These are phyloP conservation scores for Dryas drummondii DNA, from an alignment of 306 rosid species.

Conservation along the genomic window DNA sequence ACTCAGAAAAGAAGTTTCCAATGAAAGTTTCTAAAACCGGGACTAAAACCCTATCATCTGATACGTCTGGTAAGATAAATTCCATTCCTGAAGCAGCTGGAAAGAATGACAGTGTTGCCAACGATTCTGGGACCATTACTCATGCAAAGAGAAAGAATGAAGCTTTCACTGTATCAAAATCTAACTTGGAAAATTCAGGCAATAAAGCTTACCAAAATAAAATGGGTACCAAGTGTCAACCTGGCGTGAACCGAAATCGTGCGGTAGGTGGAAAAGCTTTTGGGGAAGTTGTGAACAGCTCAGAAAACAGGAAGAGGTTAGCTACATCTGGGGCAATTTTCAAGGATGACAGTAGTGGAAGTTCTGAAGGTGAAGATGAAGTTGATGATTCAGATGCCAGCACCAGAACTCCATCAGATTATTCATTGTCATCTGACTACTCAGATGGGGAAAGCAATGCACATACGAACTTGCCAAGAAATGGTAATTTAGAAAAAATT, in stretches of 20 bases:
- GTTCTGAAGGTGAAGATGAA: conserved; percentile 51
- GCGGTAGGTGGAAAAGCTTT: conserved; percentile 29
- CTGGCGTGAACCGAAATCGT: conserved; percentile 16
- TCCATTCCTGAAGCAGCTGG: conserved; percentile 32
- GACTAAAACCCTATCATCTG: conserved; percentile 33
- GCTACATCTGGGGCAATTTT: conserved; percentile 50
- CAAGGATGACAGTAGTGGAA: conserved; percentile 56
- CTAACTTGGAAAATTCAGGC: conserved; percentile 33
- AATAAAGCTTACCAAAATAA: conserved; percentile 28
- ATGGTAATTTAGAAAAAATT: conserved; percentile 31
- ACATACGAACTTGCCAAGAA: conserved; percentile 35
- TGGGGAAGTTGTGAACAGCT: conserved; percentile 33
- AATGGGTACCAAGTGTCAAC: conserved; percentile 16
- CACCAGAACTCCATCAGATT: conserved; percentile 58
- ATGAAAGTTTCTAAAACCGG: conserved; percentile 31
- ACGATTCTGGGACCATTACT: conserved; percentile 35
- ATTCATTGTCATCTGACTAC: conserved; percentile 51
- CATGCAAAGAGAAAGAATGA: conserved; percentile 27
- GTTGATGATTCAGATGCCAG: conserved; percentile 47
- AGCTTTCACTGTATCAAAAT: conserved; percentile 32
- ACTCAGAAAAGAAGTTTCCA: conserved; percentile 32
- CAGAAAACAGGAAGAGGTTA: conserved; percentile 41
- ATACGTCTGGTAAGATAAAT: conserved; percentile 37
- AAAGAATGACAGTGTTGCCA: conserved; percentile 24
- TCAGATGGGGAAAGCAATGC: conserved; percentile 70